Base-by-base conservation (phyloP, 148 eudicot genomes). In the Polygonum maritimum region DNA sequence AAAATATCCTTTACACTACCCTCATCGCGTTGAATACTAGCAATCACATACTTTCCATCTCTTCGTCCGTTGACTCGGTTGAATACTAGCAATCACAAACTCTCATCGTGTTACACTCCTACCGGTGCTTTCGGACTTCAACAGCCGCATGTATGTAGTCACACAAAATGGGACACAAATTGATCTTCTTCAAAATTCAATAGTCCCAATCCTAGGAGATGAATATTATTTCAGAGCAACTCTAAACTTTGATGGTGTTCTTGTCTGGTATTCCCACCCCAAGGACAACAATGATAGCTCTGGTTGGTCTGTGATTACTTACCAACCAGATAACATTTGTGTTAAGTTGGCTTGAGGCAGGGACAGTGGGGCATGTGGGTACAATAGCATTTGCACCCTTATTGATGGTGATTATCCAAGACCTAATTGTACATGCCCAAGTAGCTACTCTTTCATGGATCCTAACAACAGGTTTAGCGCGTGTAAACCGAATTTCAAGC, bases 171-270 rank as follows among this genome's bases (percentile, higher is more conserved):
- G 76, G 26, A 31, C 39, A 19, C 49, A 5, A 1, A 11, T 63
- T 2, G 14, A 47, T 45, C 73, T 26, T 86, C 16, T 39, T 31
- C 62, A 63, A 35, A 39, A 10, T 5, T 15, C 33, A 7, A 1
- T 5, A n/a, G 14, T 22, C 65, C 22, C 76, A 9, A 12, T 55
- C 2, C 47, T 76, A 26, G 31, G 31, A 26, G 31, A 26, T 26
- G 31, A 1, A 26, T 26, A 26, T 26, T 26, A 80, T 49, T 77
- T 72, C 16, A 65, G 83, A 55, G 79, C 35, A 69, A 81, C 31
- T 26, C 81, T 69, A 71, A 74, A 76, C 49, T 78, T 58, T 35
- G 52, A 83, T 76, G 86, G 86, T 44, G 70, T 83, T 21, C 69
- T 80, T 2, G 69, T 62, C 21, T 26, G 31, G 31, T 26, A 26